Percentiles rank a stretch among this genome's conserved stretches.
Evolutionary conservation across 768 basidiomycete genomes (phyloP).

Genomic region (Podaxis sp.): DNA sequence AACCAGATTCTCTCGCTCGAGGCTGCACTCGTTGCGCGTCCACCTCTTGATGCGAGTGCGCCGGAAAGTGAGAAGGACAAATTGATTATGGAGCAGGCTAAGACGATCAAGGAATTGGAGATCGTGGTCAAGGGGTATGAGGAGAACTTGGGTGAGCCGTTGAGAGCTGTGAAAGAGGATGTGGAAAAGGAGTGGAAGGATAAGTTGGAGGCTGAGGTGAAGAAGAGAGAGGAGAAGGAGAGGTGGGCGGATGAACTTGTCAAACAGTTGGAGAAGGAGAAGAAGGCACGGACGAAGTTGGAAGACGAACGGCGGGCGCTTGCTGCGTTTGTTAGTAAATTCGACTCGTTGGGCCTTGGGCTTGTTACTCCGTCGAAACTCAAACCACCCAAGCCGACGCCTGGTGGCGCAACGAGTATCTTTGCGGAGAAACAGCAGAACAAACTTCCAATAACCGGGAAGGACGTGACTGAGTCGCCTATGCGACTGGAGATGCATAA

Average conservation of each 20-base stretch:
- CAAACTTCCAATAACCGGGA: slow-evolving; percentile 20
- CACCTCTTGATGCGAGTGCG: slow-evolving; percentile 62
- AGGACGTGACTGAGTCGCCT: slow-evolving; percentile 48
- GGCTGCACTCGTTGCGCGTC: slow-evolving; percentile 70
- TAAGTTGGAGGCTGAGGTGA: slow-evolving; percentile 57
- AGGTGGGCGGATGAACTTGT: slow-evolving; percentile 75
- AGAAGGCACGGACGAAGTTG: slow-evolving; percentile 61
- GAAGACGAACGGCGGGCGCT: slow-evolving; percentile 80
- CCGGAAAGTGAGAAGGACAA: slow-evolving; percentile 74
- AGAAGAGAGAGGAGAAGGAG: slow-evolving; percentile 66
- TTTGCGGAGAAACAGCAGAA: slow-evolving; percentile 46
- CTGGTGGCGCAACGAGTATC: slow-evolving; percentile 50
- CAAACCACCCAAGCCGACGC: slow-evolving; percentile 48
- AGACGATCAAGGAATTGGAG: slow-evolving; percentile 79
- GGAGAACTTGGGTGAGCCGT: slow-evolving; percentile 68
- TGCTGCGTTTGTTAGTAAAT: slow-evolving; percentile 78
- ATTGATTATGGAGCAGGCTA: slow-evolving; percentile 68
- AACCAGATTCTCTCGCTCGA: slow-evolving; percentile 85
- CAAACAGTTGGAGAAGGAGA: slow-evolving; percentile 77
- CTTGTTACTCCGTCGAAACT: slow-evolving; percentile 40
- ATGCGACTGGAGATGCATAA: slow-evolving; percentile 42
- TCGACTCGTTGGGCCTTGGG: slow-evolving; percentile 69
- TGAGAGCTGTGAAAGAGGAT: slow-evolving; percentile 66
- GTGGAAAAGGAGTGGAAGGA: slow-evolving; percentile 73
- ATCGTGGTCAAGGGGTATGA: slow-evolving; percentile 69